Evolutionary conservation across 1,139 yeast species (phyloP).

Genomic region (Citeromyces siamensis): DNA sequence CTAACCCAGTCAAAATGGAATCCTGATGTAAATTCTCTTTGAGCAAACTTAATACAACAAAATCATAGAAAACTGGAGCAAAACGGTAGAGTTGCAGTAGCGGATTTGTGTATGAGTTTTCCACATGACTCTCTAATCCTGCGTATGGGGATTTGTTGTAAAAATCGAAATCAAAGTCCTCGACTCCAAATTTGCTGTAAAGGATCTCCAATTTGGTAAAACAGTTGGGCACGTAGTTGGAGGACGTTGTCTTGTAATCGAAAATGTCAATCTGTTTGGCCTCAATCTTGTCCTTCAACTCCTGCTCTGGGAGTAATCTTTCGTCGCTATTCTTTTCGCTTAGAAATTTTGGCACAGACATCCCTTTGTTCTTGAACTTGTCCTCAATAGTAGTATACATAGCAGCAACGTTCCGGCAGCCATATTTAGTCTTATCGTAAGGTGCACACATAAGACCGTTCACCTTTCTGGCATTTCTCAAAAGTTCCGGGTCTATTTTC

Average conservation of each 20-base stretch:
- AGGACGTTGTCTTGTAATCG: conserved; percentile 14
- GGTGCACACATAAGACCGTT: conserved; percentile 19
- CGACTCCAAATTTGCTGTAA: conserved; percentile 86
- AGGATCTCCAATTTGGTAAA: conserved; percentile 67
- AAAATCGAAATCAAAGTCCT: conserved; percentile 83
- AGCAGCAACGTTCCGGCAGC: conserved; percentile 33
- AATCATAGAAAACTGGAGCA: conserved; percentile 59
- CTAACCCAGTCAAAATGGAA: conserved; percentile 66
- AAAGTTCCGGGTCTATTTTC: conserved; percentile 26
- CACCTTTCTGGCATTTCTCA: conserved; percentile 15
- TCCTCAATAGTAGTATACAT: conserved; percentile 32
- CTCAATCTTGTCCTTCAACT: conserved; percentile 3
- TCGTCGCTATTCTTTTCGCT: conserved; percentile 41
- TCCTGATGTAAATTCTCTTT: conserved; percentile 46
- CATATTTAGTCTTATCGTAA: conserved; percentile 45
- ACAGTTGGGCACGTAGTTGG: conserved; percentile 49
- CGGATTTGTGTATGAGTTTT: conserved; percentile 72
- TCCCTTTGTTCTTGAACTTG: conserved; percentile 17
- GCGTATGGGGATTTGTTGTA: conserved; percentile 67
- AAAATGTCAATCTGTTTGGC: conserved; percentile 4
- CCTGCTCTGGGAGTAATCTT: conserved; percentile 6
- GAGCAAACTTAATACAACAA: conserved; percentile 41
- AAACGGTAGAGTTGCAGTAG: conserved; percentile 75
- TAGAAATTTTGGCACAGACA: conserved; percentile 46
- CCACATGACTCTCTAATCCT: conserved; percentile 84